phyloP scores from a whole-genome alignment of 257 asterid species.

The Striga asiatica region DNA sequence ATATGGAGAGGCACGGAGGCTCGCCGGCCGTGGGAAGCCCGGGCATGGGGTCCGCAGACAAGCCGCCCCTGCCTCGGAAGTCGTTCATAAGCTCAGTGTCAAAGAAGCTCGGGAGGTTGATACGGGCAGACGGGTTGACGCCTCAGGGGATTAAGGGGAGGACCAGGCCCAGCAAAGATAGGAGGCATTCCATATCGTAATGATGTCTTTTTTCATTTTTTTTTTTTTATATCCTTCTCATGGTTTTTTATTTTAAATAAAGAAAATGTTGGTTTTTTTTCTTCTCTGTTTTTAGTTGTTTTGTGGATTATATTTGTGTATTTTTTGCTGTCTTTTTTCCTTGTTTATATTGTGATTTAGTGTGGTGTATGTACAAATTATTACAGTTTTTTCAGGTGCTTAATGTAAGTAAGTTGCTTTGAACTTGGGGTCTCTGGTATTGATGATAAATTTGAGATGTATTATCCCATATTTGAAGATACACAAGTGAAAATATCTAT shows the following conservation, averaged over 20 bases:
- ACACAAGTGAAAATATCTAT: no score
- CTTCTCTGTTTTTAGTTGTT: slow-evolving; percentile 7
- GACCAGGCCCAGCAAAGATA: slow-evolving; percentile 43
- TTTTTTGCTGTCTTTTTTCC: not conserved
- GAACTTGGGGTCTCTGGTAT: not conserved
- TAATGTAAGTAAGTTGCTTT: slow-evolving; percentile 9
- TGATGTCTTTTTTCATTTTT: not conserved
- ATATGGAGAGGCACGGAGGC: slow-evolving; percentile 26
- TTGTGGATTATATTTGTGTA: not conserved
- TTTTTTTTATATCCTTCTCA: not conserved
- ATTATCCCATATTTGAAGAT: no score
- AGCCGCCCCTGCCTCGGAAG: slow-evolving; percentile 57
- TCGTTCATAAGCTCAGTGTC: slow-evolving; percentile 64
- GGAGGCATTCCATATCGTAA: slow-evolving; percentile 74
- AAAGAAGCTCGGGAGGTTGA: slow-evolving; percentile 44
- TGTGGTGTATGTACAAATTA: not conserved
- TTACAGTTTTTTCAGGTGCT: not conserved
- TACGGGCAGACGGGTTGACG: slow-evolving; percentile 34
- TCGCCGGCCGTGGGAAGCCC: slow-evolving; percentile 22
- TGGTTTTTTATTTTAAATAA: not conserved
- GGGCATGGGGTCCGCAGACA: slow-evolving; percentile 24
- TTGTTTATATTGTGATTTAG: not conserved
- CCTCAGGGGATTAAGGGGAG: slow-evolving; percentile 29
- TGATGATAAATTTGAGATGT: slow-evolving; percentile 4
- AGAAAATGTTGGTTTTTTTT: not conserved